Percentiles rank a stretch among this genome's conserved stretches.
Evolutionary conservation across 208 protist species (phyloP).

Genomic region (Naegleria fowleri): DNA sequence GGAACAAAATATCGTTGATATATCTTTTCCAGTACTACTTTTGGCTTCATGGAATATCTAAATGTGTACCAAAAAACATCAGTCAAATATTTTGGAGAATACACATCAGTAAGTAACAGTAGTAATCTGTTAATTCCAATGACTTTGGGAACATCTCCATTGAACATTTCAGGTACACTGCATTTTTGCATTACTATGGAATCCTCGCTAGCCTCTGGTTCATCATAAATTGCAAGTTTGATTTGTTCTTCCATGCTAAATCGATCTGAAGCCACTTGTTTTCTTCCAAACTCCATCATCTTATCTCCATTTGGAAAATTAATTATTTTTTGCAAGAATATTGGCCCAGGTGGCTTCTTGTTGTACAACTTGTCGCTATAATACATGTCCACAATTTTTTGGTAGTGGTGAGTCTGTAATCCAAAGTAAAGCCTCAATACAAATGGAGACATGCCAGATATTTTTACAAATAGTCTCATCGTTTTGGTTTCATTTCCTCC

Average conservation of each 20-base stretch:
- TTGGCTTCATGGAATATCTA: not conserved
- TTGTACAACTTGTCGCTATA: constrained; percentile 13
- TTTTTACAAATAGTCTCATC: not conserved
- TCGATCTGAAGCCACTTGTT: not conserved
- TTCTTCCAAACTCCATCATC: not conserved
- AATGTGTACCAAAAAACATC: not conserved
- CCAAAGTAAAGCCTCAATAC: not conserved
- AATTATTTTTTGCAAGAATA: not conserved
- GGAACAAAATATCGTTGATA: not conserved
- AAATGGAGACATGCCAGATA: not conserved
- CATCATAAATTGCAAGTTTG: constrained; percentile 10
- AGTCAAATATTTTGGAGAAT: not conserved
- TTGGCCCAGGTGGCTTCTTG: not conserved
- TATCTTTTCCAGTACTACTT: not conserved
- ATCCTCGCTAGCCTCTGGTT: not conserved
- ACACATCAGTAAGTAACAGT: not conserved
- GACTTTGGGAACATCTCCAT: not conserved
- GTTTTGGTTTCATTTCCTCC: not conserved
- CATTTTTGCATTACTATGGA: not conserved
- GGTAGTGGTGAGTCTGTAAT: not conserved
- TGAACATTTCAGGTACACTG: not conserved
- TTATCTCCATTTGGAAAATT: constrained; percentile 24
- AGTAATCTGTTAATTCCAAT: not conserved
- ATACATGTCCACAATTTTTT: not conserved
- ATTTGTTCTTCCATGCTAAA: not conserved